A percentile compares a stretch with the other conserved stretches of the same genome.
These are phyloP conservation scores for Verbena officinalis DNA, from an alignment of 257 asterid species.

Conservation along the genomic window DNA sequence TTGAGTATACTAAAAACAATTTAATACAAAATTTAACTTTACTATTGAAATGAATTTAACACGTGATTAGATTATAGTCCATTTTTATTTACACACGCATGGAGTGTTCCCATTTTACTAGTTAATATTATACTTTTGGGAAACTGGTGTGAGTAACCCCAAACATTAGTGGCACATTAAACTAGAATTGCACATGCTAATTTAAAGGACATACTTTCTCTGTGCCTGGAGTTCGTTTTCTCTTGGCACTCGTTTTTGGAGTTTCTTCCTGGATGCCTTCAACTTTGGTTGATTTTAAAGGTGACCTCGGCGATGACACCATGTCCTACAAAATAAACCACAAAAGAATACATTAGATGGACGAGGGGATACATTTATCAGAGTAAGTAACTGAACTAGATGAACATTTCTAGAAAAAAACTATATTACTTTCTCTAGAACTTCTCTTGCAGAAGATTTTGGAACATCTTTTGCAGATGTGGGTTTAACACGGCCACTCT, in stretches of 20 bases:
- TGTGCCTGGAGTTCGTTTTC: slow-evolving; percentile 61
- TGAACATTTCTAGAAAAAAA: slow-evolving; percentile 9
- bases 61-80: too few relatives aligned
- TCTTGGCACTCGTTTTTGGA: slow-evolving; percentile 53
- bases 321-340: slow-evolving; percentile 41
- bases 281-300: slow-evolving; percentile 48
- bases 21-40: too few relatives aligned
- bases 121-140: slow-evolving; percentile 14
- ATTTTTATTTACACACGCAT: too few relatives aligned
- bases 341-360: slow-evolving; percentile 15
- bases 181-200: not conserved
- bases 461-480: slow-evolving; percentile 41
- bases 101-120: too few relatives aligned
- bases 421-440: slow-evolving; percentile 48
- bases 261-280: slow-evolving; percentile 57
- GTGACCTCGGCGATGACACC: slow-evolving; percentile 51
- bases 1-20: too few relatives aligned
- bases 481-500: slow-evolving; percentile 56
- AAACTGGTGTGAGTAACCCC: slow-evolving; percentile 15
- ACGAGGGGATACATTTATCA: slow-evolving; percentile 14
- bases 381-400: slow-evolving; percentile 23
- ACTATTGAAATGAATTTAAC: too few relatives aligned
- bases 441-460: slow-evolving; percentile 50
- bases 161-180: slow-evolving; percentile 21
- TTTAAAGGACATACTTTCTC: slow-evolving; percentile 50